phyloP scores from a whole-genome alignment of 176 grass and related monocot species.

The Cocos nucifera region DNA sequence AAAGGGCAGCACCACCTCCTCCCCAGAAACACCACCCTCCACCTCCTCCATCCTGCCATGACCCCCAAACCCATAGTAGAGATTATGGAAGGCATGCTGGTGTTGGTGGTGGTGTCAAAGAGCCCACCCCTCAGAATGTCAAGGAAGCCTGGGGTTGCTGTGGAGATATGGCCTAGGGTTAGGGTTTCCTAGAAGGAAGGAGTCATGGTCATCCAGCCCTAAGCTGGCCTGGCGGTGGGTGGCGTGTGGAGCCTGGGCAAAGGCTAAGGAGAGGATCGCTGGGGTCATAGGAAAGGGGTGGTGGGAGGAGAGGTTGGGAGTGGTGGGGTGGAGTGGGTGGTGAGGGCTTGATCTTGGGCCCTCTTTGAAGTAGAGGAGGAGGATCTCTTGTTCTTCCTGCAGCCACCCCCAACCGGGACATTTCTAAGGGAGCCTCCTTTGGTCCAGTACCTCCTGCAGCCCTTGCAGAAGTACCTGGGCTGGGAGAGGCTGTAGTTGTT shows the following conservation, averaged over 20 bases:
- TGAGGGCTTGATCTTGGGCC: constrained; percentile 1
- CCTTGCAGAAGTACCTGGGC: constrained; percentile 98
- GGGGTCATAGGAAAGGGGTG: constrained; percentile 6
- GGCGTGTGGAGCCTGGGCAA: neutral
- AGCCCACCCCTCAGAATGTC: constrained; percentile 15
- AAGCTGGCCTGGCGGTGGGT: neutral
- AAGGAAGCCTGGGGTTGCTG: neutral
- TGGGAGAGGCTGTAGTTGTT: constrained; percentile 98
- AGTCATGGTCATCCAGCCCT: neutral
- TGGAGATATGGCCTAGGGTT: neutral
- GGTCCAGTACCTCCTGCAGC: constrained; percentile 92
- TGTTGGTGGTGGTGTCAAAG: neutral
- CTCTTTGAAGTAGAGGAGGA: neutral
- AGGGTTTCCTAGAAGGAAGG: neutral
- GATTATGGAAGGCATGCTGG: neutral
- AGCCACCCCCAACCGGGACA: too few relatives aligned
- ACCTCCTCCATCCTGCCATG: neutral
- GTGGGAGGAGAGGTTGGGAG: neutral
- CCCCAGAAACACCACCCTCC: neutral
- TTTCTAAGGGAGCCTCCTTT: too few relatives aligned
- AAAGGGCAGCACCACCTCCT: neutral
- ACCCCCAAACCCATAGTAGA: constrained; percentile 2
- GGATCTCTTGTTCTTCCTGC: too few relatives aligned
- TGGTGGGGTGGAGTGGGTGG: neutral
- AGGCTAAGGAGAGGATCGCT: constrained; percentile 1